Base-by-base conservation (phyloP, 805 yeast genomes). In the Candida rishiriensis region DNA sequence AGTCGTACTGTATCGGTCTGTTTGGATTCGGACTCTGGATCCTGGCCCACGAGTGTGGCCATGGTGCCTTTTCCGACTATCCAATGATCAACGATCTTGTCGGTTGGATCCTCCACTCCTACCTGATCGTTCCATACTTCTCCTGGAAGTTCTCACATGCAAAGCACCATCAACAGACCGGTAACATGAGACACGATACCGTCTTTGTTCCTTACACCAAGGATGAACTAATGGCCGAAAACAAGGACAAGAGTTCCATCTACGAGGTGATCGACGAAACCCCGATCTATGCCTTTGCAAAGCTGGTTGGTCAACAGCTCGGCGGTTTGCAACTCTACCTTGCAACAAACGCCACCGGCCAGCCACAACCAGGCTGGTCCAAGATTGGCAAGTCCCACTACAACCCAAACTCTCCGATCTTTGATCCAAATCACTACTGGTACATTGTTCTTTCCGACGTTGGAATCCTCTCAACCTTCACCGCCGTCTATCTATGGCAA, bases 21-120 rank as follows among this genome's bases (percentile, higher is more conserved):
- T 71, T 76, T 51, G 78, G 79, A 7, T 72, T 76, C 44, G 84
- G 85, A 36, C 60, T 78, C 41, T 79, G 83, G 84, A 75, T 79
- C 49, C 61, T 79, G 58, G 82, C 81, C 38, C 83, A 78, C 58
- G 83, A 78, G 63, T 79, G 84, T 68, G 83, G 84, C 35, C 85
- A 79, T 59, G 75, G 73, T 41, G 83, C 83, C 15, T 79, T 79
- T 57, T 72, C 79, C 33, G 81, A 78, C 53, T 75, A 75, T 54
- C 69, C 66, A 46, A 60, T 59, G 54, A 69, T 79, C 41, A 79
- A 79, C 54, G 82, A 78, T 57, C 57, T 71, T 26, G 72, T 76
- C 46, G 85, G 85, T 42, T 79, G 83, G 84, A 70, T 75, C 28
- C 60, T 79, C 39, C 84, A 79, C 58, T 76, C 82, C 36, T 78